These are phyloP conservation scores for Chaetomiaceae sp. DNA, from an alignment of 2,329 filamentous ascomycete species.

Conservation along the genomic window DNA sequence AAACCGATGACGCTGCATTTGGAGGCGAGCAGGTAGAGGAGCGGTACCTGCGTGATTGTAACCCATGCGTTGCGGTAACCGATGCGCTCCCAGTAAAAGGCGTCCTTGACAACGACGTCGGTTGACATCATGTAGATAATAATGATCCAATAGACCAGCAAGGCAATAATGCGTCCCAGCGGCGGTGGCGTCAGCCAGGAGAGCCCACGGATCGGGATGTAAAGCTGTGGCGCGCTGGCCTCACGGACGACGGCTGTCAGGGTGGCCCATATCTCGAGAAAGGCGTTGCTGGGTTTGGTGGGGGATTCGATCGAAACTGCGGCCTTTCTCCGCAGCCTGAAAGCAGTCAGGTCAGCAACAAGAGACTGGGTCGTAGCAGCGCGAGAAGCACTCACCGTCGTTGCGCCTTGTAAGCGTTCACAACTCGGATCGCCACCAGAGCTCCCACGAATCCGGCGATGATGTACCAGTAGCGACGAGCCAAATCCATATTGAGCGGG, in stretches of 20 bases:
- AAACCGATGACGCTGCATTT: constrained; percentile 57
- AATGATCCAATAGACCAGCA: constrained; percentile 56
- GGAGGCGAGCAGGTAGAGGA: constrained; percentile 59
- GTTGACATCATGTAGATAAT: constrained; percentile 54
- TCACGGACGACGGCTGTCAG: constrained; percentile 55
- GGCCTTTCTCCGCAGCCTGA: constrained; percentile 45
- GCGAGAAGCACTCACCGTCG: constrained; percentile 38
- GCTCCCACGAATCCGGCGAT: constrained; percentile 46
- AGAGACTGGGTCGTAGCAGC: neutral
- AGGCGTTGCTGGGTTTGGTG: constrained; percentile 45
- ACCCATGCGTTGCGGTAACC: constrained; percentile 67
- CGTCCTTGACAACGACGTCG: constrained; percentile 46
- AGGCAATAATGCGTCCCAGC: constrained; percentile 50
- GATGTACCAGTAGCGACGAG: constrained; percentile 57
- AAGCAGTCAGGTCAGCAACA: constrained; percentile 6
- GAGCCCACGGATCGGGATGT: constrained; percentile 42
- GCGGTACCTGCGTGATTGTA: constrained; percentile 58
- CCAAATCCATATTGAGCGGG: constrained; percentile 46
- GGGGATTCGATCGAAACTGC: constrained; percentile 44
- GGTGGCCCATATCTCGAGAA: constrained; percentile 54
- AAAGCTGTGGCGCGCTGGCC: constrained; percentile 51
- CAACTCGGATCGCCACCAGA: constrained; percentile 37
- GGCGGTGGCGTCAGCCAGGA: constrained; percentile 57
- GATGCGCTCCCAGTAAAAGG: constrained; percentile 59
- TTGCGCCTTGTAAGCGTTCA: constrained; percentile 42